Percentiles rank a stretch among this genome's conserved stretches.
Conservation (phyloP, 2,329 filamentous ascomycete genomes). For the Botrytis squamosa region DNA sequence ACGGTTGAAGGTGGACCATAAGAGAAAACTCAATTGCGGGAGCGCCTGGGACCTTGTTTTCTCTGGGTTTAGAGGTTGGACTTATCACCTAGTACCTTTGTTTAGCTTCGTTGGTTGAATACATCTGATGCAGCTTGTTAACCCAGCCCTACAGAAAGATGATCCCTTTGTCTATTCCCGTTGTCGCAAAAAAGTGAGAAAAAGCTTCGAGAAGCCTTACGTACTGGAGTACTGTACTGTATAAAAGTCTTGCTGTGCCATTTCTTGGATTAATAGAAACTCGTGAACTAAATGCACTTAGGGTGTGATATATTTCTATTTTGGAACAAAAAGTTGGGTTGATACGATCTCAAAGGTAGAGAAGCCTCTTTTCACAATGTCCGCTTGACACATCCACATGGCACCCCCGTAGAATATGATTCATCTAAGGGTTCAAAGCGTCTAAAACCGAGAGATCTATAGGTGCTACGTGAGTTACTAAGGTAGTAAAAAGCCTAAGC, state of each 20-base stretch:
- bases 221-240: neutral
- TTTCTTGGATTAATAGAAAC: neutral
- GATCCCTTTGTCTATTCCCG: neutral
- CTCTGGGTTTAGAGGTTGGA: neutral
- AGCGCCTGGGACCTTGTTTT: neutral
- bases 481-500: conserved; percentile 3
- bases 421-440: conserved; percentile 3
- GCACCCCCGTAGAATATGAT: conserved; percentile 25
- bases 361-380: conserved; percentile 4
- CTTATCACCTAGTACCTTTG: neutral
- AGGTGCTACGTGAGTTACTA: neutral
- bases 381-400: conserved; percentile 27
- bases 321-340: neutral
- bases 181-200: neutral
- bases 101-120: conserved; percentile 3
- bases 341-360: conserved; percentile 5
- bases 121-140: neutral
- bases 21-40: conserved; percentile 1
- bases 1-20: neutral
- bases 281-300: neutral
- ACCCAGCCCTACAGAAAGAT: conserved; percentile 17
- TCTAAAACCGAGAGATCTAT: conserved; percentile 10
- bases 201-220: conserved; percentile 23
- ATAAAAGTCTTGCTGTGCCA: neutral
- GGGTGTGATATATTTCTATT: neutral